Percentiles rank a stretch among this genome's conserved stretches.
Conservation (phyloP, 768 basidiomycete species). For the Lentinula aciculospora region DNA sequence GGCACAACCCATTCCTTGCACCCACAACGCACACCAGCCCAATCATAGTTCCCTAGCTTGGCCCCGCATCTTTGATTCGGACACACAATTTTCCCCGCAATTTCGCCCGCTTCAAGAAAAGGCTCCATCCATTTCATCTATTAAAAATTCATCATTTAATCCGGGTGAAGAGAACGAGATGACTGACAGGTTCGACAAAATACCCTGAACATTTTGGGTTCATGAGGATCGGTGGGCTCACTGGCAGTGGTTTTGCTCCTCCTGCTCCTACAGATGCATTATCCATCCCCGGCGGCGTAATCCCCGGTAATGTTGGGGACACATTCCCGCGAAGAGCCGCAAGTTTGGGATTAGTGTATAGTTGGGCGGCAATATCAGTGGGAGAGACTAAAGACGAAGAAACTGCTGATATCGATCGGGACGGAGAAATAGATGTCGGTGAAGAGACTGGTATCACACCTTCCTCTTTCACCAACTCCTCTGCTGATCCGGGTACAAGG, state of each 20-base stretch:
- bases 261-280: constrained; percentile 31
- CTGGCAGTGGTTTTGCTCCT: constrained; percentile 37
- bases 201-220: constrained; percentile 93
- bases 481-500: not conserved
- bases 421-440: not conserved
- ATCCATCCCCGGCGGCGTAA: constrained; percentile 18
- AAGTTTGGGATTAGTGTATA: constrained; percentile 36
- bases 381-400: constrained; percentile 26
- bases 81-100: constrained; percentile 87
- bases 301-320: constrained; percentile 11
- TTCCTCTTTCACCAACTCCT: not conserved
- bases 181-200: constrained; percentile 88
- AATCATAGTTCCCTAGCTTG: constrained; percentile 95
- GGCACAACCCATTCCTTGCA: constrained; percentile 93
- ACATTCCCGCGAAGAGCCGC: constrained; percentile 27
- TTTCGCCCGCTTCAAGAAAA: constrained; percentile 64
- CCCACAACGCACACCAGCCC: constrained; percentile 91
- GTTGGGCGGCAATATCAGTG: constrained; percentile 34
- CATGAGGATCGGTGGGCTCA: constrained; percentile 61
- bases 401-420: constrained; percentile 4
- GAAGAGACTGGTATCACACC: not conserved
- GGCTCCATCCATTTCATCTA: constrained; percentile 97
- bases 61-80: constrained; percentile 87
- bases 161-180: not conserved
- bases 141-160: not conserved